Base-by-base conservation (phyloP, 2,329 filamentous ascomycete species). In the Colletotrichum abscissum region DNA sequence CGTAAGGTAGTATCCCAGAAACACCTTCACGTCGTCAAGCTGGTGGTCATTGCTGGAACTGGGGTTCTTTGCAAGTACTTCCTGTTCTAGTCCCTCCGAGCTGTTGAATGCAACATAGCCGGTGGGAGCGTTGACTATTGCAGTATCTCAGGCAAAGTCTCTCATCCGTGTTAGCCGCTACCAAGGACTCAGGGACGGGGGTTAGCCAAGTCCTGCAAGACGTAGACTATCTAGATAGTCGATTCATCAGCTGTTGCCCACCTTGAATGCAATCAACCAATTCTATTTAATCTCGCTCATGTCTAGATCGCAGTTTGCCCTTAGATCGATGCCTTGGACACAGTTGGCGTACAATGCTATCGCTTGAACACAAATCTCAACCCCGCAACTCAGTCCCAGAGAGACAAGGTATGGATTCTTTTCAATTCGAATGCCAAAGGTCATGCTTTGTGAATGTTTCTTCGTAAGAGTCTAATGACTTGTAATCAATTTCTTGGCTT, bases 401-500 rank as follows among this genome's bases (percentile, higher is more conserved):
- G 8, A 49, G 42, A n/a, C 1, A 1, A n/a, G 2, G 0, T 5
- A 7, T 49, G 16, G 1, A 8, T 14, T 22, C 11, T 16, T 35
- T 8, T 1, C n/a, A 33, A 33, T 33, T 2, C 1, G 11, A 33
- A 49, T 49, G 42, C 42, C 24, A 26, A 35, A 42, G 1, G 22
- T 16, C 16, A 7, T n/a, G 12, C 35, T 28, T 60, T 9, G 3
- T 16, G 14, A 22, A 9, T 8, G 35, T 3, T 19, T 42, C 4
- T 2, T 26, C 35, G 14, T 49, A 28, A 46, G 22, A 22, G 4
- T 60, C 1, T 1, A 28, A 1, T 24, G 4, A 54, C 4, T 14
- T 33, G 4, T 16, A 0, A 24, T 62, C n/a, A 73, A 60, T 49
- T 57, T 30, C 70, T 65, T 19, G 79, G 80, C 77, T 82, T 81